These are phyloP conservation scores for Venturiaceae sp. DNA, from an alignment of 2,329 filamentous ascomycete species.

Conservation along the genomic window DNA sequence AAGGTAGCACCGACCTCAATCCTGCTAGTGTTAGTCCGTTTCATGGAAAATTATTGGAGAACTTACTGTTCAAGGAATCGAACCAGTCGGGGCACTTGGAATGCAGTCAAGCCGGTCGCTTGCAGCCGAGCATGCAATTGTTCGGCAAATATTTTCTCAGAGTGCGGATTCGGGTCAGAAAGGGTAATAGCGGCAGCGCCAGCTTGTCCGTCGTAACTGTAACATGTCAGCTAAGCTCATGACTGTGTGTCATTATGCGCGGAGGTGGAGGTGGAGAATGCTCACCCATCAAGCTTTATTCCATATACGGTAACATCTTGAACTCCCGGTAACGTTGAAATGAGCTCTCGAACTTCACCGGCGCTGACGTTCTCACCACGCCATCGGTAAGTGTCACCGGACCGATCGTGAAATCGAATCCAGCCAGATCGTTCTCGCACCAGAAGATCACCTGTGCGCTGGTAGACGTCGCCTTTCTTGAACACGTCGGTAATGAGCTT, in stretches of 20 bases:
- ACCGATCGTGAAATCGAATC: slow-evolving; percentile 37
- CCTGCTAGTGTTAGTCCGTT: slow-evolving; percentile 3
- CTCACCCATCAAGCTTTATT: slow-evolving; percentile 24
- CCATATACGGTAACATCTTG: slow-evolving; percentile 36
- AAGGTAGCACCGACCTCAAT: slow-evolving; percentile 37
- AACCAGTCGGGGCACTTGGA: slow-evolving; percentile 37
- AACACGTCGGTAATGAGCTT: slow-evolving; percentile 36
- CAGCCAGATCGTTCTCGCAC: slow-evolving; percentile 31
- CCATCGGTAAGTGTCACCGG: slow-evolving; percentile 47
- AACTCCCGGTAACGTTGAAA: slow-evolving; percentile 29
- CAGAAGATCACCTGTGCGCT: slow-evolving; percentile 36
- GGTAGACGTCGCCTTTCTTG: slow-evolving; percentile 34
- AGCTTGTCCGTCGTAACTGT: slow-evolving; percentile 31
- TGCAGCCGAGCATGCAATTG: slow-evolving; percentile 28
- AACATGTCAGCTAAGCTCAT: neutral
- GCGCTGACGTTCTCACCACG: slow-evolving; percentile 40
- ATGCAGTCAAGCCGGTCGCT: slow-evolving; percentile 34
- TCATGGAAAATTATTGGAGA: neutral
- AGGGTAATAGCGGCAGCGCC: slow-evolving; percentile 37
- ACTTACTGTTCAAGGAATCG: slow-evolving; percentile 35
- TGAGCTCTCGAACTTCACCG: slow-evolving; percentile 34
- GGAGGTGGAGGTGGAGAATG: neutral
- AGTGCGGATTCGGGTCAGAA: slow-evolving; percentile 18
- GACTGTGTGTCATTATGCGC: neutral
- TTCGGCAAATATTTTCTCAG: slow-evolving; percentile 26